Evolutionary conservation across 768 basidiomycete genomes (phyloP).

Genomic region (Baorangia bicolor): DNA sequence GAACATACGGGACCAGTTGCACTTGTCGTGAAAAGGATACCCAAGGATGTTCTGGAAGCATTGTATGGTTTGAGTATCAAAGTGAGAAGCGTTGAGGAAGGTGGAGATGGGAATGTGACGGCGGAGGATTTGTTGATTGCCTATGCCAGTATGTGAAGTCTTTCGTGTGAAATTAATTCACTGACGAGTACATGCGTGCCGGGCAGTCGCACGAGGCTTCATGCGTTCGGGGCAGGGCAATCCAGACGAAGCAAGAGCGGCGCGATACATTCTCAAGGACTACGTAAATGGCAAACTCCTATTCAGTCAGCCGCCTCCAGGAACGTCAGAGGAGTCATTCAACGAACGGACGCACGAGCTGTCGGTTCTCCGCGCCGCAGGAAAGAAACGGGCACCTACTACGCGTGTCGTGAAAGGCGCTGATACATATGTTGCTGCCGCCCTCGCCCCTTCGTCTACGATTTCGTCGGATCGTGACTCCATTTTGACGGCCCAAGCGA

Average conservation of each 20-base stretch:
- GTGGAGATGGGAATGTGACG: constrained; percentile 71
- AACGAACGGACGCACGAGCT: constrained; percentile 69
- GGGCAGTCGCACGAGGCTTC: constrained; percentile 86
- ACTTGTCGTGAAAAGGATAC: constrained; percentile 76
- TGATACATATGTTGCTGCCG: constrained; percentile 68
- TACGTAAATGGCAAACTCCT: constrained; percentile 94
- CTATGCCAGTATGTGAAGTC: constrained; percentile 78
- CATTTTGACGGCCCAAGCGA: constrained; percentile 30
- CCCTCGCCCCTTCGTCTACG: neutral
- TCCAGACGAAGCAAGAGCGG: constrained; percentile 93
- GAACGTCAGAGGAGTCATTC: constrained; percentile 60
- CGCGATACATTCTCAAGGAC: constrained; percentile 92
- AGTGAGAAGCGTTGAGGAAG: constrained; percentile 67
- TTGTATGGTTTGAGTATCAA: constrained; percentile 84
- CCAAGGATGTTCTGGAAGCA: constrained; percentile 81
- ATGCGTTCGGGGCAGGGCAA: constrained; percentile 93
- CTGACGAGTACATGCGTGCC: constrained; percentile 15
- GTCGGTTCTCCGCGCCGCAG: constrained; percentile 54
- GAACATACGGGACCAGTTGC: constrained; percentile 86
- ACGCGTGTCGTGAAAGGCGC: constrained; percentile 84
- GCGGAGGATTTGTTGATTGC: constrained; percentile 82
- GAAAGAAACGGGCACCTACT: constrained; percentile 87
- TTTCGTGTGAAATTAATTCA: neutral
- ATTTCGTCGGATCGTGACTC: constrained; percentile 17
- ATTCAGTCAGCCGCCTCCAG: constrained; percentile 89